Base-by-base conservation (phyloP, 2,329 filamentous ascomycete genomes). In the Talaromyces sp. region DNA sequence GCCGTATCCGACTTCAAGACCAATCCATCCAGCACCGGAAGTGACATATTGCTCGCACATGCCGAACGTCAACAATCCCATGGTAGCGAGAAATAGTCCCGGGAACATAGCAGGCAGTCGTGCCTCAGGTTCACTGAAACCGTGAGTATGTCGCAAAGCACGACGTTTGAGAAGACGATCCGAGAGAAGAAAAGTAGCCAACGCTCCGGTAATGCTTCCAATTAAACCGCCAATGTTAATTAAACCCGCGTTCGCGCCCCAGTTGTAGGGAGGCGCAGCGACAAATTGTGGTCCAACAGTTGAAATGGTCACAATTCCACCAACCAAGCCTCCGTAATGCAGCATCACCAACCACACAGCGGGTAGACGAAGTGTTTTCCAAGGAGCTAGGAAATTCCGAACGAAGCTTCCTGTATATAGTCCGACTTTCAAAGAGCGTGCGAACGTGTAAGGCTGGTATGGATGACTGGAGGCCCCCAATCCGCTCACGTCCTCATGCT, bases 221-320 rank as follows among this genome's bases (percentile, higher is more conserved):
- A 54, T 31, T 8, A 54, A 33, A 31, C 24, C 50, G 14, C 50
- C 50, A n/a, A 54, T 54, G n/a, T 54, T 54, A 4, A 54, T 54
- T 27, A 54, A n/a, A n/a, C 50, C 50, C 1, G 50, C 14, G 31
- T 54, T 54, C 10, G 50, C 50, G 13, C 50, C 50, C 50, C 50
- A 54, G 24, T 54, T 54, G 22, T 54, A 54, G 7, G 50, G 50
- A 35, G 50, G 50, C 4, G 19, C 50, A 54, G 50, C 14, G 31
- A 54, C 50, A n/a, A 54, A 54, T 27, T 54, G 50, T 16, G 50
- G 50, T 9, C 50, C 50, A 33, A 54, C 50, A n/a, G 50, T 54
- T n/a, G 50, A 54, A 33, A 54, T 54, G 3, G 50, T 54, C 14
- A 54, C 50, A 54, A 54, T 54, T 11, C 50, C 50, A 19, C 50